Base-by-base conservation (phyloP, 768 basidiomycete species). In the Phylloporus sp. region DNA sequence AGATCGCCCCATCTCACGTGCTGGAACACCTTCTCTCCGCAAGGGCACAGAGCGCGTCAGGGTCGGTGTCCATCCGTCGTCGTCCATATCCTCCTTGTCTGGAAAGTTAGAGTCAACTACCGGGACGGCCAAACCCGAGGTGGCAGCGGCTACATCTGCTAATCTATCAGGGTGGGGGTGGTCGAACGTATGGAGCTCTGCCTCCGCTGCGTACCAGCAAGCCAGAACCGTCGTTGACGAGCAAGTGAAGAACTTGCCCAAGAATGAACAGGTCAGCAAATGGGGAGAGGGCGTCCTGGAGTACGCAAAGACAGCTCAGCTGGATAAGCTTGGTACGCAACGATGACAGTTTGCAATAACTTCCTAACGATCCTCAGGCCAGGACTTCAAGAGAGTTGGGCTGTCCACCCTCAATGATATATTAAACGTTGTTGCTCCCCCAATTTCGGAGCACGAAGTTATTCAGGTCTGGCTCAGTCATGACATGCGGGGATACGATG, bases 371-470 rank as follows among this genome's bases (percentile, higher is more conserved):
- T 32, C 16, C 56, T 29, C 61, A 97, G 94, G 91, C 46, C 80
- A 94, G 65, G 95, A 97, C 64, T 86, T 98, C 62, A 91, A 85
- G 64, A 80, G 86, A 45, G 88, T 89, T 24, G 91, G 93, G 26
- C 72, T 95, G 32, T 92, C 91, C 10, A 93, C 95, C 3, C 73
- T 98, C 24, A 91, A 83, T 3, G 94, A 95, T 51, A 85, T 99
- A 50, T 75, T 99, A 45, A 95, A 97, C 66, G 95, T 88, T 26
- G 95, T 99, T 53, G 97, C 97, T 0, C 97, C 97, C 36, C 97
- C 97, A 12, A 98, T 98, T 61, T 91, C 95, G 23, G 95, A 95
- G 68, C 95, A 98, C 66, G 97, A 99, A 70, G 92, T 97, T 15
- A 94, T 99, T 57, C 85, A 97, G 66, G 85, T 99, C 8, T 92